Conservation (phyloP, 257 asterid genomes). For the Fraxinus quadrangulata region DNA sequence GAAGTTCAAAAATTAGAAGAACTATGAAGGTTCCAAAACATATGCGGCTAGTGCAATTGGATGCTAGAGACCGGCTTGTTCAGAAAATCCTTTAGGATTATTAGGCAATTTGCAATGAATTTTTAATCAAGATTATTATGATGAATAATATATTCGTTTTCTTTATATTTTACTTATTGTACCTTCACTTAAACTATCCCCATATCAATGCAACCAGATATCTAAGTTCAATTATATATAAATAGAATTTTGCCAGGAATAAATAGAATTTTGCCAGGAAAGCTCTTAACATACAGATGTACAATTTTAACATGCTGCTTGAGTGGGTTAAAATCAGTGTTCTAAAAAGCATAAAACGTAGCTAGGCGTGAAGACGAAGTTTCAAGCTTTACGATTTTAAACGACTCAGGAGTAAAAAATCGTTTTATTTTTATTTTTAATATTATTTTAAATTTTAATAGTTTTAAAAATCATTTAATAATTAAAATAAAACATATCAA, state of each 20-base stretch:
- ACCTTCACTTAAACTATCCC: neutral
- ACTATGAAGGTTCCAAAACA: conserved; percentile 19
- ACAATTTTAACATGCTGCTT: neutral
- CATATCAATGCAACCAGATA: neutral
- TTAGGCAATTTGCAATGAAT: conserved; percentile 5
- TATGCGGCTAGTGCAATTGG: neutral
- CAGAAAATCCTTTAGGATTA: neutral
- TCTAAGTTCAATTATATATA: neutral
- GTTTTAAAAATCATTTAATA: too few relatives aligned
- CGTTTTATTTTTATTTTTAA: too few relatives aligned
- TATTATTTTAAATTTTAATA: too few relatives aligned
- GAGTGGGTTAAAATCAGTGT: neutral
- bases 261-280: neutral
- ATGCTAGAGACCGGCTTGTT: neutral
- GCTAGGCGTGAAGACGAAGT: too few relatives aligned
- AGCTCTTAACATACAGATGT: neutral
- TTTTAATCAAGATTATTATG: conserved; percentile 9
- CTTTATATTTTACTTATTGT: neutral
- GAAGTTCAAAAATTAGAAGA: conserved; percentile 1
- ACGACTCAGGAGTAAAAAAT: too few relatives aligned
- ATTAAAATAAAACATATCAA: too few relatives aligned
- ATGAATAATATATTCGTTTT: neutral
- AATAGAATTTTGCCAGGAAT: neutral
- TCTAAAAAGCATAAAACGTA: too few relatives aligned
- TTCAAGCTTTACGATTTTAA: too few relatives aligned